These are phyloP conservation scores for Aphanoascus verrucosus DNA, from an alignment of 2,329 filamentous ascomycete genomes.

Conservation along the genomic window DNA sequence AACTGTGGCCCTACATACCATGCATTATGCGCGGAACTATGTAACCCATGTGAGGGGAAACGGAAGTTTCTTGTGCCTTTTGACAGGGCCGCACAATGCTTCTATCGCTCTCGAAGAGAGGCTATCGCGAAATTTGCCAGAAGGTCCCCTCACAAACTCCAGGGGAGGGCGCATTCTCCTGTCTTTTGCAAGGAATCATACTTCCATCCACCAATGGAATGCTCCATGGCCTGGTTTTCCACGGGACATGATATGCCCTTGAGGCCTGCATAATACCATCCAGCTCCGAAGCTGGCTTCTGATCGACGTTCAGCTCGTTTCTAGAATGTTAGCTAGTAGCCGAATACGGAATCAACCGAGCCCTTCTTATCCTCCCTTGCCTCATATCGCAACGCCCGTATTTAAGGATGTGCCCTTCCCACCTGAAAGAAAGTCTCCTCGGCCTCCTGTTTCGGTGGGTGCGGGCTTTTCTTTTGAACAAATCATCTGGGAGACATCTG, in stretches of 20 bases:
- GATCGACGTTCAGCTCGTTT: background rate
- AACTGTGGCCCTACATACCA: background rate
- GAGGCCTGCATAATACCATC: background rate
- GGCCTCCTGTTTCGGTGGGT: background rate
- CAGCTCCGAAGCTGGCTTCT: background rate
- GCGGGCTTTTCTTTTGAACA: background rate
- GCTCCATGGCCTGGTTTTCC: background rate
- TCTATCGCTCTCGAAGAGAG: background rate
- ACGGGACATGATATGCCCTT: too few species aligned
- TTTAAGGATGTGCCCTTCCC: background rate
- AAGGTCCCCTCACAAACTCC: background rate
- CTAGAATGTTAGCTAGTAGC: conserved; percentile 1
- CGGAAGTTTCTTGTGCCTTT: background rate
- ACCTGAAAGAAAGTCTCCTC: background rate
- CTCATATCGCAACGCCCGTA: background rate
- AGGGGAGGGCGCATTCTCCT: background rate
- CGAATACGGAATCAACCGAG: background rate
- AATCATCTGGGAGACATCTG: background rate
- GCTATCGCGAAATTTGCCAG: background rate
- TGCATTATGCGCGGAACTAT: background rate
- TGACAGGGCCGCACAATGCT: background rate
- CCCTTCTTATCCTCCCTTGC: background rate
- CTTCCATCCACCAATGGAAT: background rate
- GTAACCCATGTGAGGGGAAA: conserved; percentile 11
- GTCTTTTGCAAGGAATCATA: background rate